Evolutionary conservation across 1,284 basidiomycete genomes (phyloP).

Genomic region (Pseudomicrostroma phylloplanum): DNA sequence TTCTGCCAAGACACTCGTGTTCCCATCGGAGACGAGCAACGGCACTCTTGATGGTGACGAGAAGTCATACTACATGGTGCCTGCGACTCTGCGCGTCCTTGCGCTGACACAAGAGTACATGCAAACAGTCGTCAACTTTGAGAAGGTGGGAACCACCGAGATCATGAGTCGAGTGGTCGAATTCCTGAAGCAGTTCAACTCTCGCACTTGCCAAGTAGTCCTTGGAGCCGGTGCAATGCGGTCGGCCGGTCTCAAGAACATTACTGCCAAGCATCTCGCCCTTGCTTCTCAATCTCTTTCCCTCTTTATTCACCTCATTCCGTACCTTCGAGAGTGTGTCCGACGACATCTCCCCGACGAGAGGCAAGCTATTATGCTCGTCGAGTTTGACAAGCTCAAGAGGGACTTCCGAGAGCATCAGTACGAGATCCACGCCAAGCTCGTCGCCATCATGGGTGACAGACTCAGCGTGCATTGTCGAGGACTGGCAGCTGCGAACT

Average conservation of each 20-base stretch:
- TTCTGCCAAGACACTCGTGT: not conserved
- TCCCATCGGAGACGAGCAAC: not conserved
- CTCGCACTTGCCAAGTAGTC: constrained; percentile 94
- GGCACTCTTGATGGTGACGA: constrained; percentile 57
- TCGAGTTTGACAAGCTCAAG: constrained; percentile 97
- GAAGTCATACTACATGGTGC: constrained; percentile 59
- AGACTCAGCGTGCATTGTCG: constrained; percentile 79
- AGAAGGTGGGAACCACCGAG: constrained; percentile 69
- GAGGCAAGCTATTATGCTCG: constrained; percentile 81
- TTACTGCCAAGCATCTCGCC: constrained; percentile 90
- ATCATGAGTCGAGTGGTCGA: constrained; percentile 89
- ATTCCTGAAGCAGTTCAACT: constrained; percentile 86
- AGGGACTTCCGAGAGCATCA: constrained; percentile 98
- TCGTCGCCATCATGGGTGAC: constrained; percentile 98
- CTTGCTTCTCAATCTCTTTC: constrained; percentile 91
- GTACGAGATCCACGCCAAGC: constrained; percentile 94
- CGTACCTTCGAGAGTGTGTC: constrained; percentile 89
- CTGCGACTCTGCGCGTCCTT: constrained; percentile 72
- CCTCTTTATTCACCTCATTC: constrained; percentile 88
- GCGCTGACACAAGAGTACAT: constrained; percentile 77
- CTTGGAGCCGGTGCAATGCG: constrained; percentile 96
- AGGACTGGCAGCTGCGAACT: constrained; percentile 57
- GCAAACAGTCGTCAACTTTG: constrained; percentile 77
- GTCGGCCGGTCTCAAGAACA: constrained; percentile 93
- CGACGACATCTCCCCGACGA: constrained; percentile 82